phyloP scores from a whole-genome alignment of 78 protist genomes.

The Guillardia theta region DNA sequence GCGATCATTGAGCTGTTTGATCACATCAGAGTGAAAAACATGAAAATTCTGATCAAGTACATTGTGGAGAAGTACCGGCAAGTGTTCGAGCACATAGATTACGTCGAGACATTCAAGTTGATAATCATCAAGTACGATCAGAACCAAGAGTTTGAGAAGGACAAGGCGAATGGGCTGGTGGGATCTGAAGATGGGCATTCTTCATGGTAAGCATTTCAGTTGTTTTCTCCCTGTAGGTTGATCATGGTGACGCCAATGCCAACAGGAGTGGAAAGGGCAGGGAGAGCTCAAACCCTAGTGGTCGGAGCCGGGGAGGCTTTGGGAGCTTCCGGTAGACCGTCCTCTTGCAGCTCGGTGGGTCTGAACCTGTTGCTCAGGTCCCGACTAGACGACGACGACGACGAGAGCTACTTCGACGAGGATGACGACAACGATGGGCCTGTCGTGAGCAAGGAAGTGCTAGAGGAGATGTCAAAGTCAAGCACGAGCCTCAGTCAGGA shows the following conservation, averaged over 20 bases:
- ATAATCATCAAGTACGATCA: slow-evolving; percentile 14
- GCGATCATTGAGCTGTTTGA: slow-evolving; percentile 73
- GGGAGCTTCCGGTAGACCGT: no score
- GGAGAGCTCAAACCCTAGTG: no score
- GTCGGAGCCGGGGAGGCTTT: no score
- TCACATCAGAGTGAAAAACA: slow-evolving; percentile 58
- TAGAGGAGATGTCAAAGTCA: not conserved
- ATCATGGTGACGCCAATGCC: not conserved
- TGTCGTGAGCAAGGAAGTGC: not conserved
- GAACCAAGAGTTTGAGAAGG: not conserved
- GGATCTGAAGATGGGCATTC: not conserved
- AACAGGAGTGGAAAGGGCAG: not conserved
- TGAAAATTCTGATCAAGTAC: slow-evolving; percentile 53
- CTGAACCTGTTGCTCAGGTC: no score
- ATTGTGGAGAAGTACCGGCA: slow-evolving; percentile 50
- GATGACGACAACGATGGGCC: not conserved
- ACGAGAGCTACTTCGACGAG: not conserved
- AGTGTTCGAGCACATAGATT: slow-evolving; percentile 31
- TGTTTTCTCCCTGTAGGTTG: no score
- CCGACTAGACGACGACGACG: not conserved
- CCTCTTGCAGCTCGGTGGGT: no score
- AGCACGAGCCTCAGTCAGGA: no score
- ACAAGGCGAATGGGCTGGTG: not conserved
- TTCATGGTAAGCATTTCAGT: not conserved
- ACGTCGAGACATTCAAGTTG: slow-evolving; percentile 60